Evolutionary conservation across 305 asterid genomes (phyloP), one percentile per base, ranked within the genome.

Genomic region (Solanum hybrid): DNA sequence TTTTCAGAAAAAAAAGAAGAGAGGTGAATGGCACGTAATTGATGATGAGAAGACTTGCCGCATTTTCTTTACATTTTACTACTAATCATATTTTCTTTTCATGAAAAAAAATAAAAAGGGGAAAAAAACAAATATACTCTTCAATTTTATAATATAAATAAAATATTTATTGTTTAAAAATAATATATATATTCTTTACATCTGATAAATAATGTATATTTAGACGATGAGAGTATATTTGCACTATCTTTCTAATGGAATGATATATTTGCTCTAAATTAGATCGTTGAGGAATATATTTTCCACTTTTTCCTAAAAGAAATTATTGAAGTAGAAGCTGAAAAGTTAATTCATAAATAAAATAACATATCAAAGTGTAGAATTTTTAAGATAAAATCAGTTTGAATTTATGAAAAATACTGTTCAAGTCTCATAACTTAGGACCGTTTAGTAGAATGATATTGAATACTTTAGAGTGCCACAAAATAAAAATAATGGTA

Each of bases 11-110:
- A 74, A 33, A 7, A 10, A 39, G 4, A 10, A 39, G 42, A 39
- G 90, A 71, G 80, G 93, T 93, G 93, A 92, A 93, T 91, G 95
- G 80, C 90, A 94, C 95, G 84, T 35, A 77, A 77, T 31, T 31
- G 33, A 31, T 90, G 88, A 91, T 90, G 89, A 91, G 88, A 89
- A 90, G 92, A 93, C 94, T 90, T 89, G 87, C 91, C 94, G 79
- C 87, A 83, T 16, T 83, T 83, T 83, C 37, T 81, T 28, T 11
- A 69, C 33, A 69, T 69, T 69, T 69, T 69, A 69, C 8, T 69
- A 24, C 31, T 69, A 69, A 69, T 24, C 33, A 24, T 69, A 69
- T 69, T 69, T 69, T 3, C 14, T 67, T 67, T 67, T 67, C 3
- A 67, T 67, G 31, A 10, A n/a, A 10, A 67, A 67, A 9, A 51